Conservation (phyloP, 1,139 yeast species). For the Tardiomyces blankii region DNA sequence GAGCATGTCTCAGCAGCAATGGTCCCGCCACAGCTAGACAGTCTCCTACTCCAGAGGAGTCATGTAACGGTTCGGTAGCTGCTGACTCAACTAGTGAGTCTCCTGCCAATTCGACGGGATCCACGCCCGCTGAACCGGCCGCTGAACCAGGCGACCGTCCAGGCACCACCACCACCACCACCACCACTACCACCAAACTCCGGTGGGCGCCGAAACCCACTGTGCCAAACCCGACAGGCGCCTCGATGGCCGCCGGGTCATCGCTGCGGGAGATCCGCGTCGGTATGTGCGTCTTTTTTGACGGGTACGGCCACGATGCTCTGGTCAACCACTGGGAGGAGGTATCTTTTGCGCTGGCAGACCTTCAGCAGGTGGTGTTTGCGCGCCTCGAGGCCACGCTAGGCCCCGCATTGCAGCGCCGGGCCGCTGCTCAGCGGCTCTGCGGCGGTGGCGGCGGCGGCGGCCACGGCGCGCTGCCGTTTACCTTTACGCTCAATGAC, state of each 20-base stretch:
- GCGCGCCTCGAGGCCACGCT: slow-evolving; percentile 7
- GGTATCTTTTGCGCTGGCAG: slow-evolving; percentile 15
- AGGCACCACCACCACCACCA: neutral
- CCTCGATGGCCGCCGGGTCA: neutral
- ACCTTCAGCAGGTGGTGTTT: slow-evolving; percentile 12
- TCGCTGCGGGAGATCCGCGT: slow-evolving; percentile 1
- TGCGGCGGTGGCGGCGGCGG: neutral
- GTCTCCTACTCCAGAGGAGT: too few species aligned
- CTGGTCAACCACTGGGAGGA: slow-evolving; percentile 20
- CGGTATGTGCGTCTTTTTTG: slow-evolving; percentile 16
- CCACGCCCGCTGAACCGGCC: neutral
- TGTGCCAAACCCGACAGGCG: neutral
- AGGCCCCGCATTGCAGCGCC: neutral
- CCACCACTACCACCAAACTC: neutral
- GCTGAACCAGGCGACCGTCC: neutral
- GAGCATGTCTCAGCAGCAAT: too few species aligned
- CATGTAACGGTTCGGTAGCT: too few species aligned
- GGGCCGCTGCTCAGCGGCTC: neutral
- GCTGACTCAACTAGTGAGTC: too few species aligned
- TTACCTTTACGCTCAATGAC: slow-evolving; percentile 4
- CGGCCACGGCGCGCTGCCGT: neutral
- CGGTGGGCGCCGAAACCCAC: neutral
- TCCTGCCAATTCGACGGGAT: too few species aligned
- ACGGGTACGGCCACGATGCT: slow-evolving; percentile 8
- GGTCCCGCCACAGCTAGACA: neutral